Evolutionary conservation across 148 eudicot species (phyloP).

Genomic region (Fagopyrum homotropicum): DNA sequence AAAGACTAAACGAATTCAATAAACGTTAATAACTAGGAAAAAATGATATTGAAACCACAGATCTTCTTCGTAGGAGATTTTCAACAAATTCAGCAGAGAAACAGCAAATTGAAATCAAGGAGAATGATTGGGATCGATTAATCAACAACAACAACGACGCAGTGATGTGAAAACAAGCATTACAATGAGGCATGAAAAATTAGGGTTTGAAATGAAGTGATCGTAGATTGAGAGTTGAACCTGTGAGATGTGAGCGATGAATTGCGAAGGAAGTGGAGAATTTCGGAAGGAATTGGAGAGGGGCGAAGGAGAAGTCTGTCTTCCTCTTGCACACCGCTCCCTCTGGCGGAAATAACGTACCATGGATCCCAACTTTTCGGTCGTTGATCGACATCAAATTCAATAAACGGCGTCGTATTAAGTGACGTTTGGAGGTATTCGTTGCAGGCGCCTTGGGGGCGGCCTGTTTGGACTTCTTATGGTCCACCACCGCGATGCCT

Average conservation of each 20-base stretch:
- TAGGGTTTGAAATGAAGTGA: conserved; percentile 8
- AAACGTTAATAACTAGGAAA: neutral
- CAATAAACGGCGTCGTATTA: conserved; percentile 7
- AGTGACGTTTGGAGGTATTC: neutral
- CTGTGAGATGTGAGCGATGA: neutral
- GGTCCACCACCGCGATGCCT: too few species aligned
- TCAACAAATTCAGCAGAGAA: neutral
- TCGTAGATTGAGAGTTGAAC: neutral
- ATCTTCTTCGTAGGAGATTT: neutral
- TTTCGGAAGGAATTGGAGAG: neutral
- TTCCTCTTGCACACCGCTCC: conserved; percentile 3
- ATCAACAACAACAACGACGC: neutral
- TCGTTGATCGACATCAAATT: neutral
- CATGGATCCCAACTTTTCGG: conserved; percentile 5
- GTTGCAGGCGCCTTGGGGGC: neutral
- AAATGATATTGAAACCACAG: neutral
- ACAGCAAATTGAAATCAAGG: neutral
- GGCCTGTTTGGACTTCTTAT: neutral
- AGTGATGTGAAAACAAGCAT: neutral
- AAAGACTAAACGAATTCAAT: neutral
- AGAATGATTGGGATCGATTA: neutral
- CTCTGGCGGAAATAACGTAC: neutral
- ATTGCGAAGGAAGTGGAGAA: neutral
- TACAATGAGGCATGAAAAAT: neutral
- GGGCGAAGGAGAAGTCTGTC: neutral